Percentiles rank a stretch among this genome's conserved stretches.
Conservation (phyloP, 805 yeast species). For the Kodamaea lidongshanica region DNA sequence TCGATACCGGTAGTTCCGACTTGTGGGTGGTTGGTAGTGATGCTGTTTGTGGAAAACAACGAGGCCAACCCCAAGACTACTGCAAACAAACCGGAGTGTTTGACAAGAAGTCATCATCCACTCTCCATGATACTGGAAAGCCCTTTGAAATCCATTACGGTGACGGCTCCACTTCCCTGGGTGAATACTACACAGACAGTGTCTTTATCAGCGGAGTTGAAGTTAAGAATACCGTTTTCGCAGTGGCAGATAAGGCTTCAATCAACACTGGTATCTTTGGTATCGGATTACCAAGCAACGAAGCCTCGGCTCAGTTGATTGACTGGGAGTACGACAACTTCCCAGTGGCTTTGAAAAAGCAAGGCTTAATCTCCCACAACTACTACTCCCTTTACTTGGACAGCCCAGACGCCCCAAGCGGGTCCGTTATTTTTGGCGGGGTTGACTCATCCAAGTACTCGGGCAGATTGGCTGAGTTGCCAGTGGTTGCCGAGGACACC, state of each 20-base stretch:
- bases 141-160: slow-evolving; percentile 5
- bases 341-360: slow-evolving; percentile 53
- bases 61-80: background rate
- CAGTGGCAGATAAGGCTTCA: slow-evolving; percentile 7
- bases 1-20: slow-evolving; percentile 12
- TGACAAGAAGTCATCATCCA: slow-evolving; percentile 9
- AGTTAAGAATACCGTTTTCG: slow-evolving; percentile 9
- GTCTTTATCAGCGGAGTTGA: slow-evolving; percentile 7
- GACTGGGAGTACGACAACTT: slow-evolving; percentile 50
- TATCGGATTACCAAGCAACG: slow-evolving; percentile 6
- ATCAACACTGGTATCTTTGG: slow-evolving; percentile 11
- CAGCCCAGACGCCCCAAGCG: slow-evolving; percentile 27
- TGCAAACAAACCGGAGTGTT: slow-evolving; percentile 2
- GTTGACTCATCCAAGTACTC: slow-evolving; percentile 57
- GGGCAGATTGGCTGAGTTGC: slow-evolving; percentile 37
- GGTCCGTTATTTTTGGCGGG: slow-evolving; percentile 65
- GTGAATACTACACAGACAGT: slow-evolving; percentile 7
- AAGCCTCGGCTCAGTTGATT: slow-evolving; percentile 1
- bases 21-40: slow-evolving; percentile 6
- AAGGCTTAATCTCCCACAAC: slow-evolving; percentile 50
- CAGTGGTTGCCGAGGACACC: slow-evolving; percentile 7
- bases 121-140: slow-evolving; percentile 4
- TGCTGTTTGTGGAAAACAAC: background rate
- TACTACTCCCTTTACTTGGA: slow-evolving; percentile 63
- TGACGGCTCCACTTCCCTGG: slow-evolving; percentile 5